Conservation (phyloP, 2,329 filamentous ascomycete genomes). For the Aspergillus fructus region DNA sequence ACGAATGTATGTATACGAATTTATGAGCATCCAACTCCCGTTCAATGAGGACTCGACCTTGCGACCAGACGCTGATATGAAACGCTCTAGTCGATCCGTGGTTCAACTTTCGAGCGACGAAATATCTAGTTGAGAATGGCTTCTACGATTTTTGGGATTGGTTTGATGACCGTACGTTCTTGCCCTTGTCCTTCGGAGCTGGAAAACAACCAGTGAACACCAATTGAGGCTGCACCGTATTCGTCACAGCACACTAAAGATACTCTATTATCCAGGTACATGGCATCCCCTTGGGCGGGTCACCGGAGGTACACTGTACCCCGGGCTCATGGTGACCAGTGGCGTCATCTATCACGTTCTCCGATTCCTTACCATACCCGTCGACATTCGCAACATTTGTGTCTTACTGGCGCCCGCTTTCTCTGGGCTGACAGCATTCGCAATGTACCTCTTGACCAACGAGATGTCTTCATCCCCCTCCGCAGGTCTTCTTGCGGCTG, state of each 20-base stretch:
- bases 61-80: neutral
- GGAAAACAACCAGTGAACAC: neutral
- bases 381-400: conserved; percentile 98
- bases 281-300: conserved; percentile 99
- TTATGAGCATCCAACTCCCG: neutral
- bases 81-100: conserved; percentile 80
- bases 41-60: neutral
- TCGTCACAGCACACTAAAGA: conserved; percentile 3
- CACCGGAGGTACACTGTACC: conserved; percentile 97
- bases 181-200: conserved; percentile 7
- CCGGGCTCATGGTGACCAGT: conserved; percentile 98
- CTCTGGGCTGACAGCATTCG: conserved; percentile 89
- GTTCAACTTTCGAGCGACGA: conserved; percentile 99
- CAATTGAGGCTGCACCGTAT: neutral
- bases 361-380: conserved; percentile 80
- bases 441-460: conserved; percentile 90
- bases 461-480: conserved; percentile 97
- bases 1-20: conserved; percentile 77
- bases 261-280: conserved; percentile 56
- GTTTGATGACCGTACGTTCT: conserved; percentile 85
- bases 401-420: conserved; percentile 92
- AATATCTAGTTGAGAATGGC: conserved; percentile 93
- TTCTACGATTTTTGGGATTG: conserved; percentile 99
- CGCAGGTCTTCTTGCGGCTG: conserved; percentile 87
- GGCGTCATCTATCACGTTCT: conserved; percentile 94